Conservation (phyloP, 2,329 filamentous ascomycete genomes). For the Stagonosporopsis tanaceti region DNA sequence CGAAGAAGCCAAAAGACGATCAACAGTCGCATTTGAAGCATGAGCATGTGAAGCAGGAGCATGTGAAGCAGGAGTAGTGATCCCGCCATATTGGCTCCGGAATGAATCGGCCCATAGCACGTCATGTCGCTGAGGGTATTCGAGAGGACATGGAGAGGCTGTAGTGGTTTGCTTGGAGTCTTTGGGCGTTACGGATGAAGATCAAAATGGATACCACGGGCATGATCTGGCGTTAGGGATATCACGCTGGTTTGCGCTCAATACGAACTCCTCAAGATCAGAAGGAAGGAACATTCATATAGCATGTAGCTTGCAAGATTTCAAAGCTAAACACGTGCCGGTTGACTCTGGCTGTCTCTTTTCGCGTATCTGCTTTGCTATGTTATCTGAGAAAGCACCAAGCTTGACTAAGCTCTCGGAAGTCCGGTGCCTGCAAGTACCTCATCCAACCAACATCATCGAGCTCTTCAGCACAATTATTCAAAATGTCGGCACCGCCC, state of each 20-base stretch:
- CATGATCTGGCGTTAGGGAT: conserved; percentile 29
- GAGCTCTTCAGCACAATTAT: not conserved
- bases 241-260: conserved; percentile 9
- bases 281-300: not conserved
- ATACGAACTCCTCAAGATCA: not conserved
- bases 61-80: not conserved
- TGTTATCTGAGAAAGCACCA: not conserved
- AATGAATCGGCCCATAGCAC: not conserved
- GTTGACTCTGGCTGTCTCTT: not conserved
- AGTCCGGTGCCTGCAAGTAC: conserved; percentile 23
- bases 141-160: not conserved
- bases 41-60: not conserved
- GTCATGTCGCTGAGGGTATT: not conserved
- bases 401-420: conserved; percentile 29
- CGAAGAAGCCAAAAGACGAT: not conserved
- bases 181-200: conserved; percentile 29
- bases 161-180: not conserved
- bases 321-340: not conserved
- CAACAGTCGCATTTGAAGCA: not conserved
- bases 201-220: conserved; percentile 28
- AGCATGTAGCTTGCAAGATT: not conserved
- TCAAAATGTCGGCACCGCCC: conserved; percentile 33
- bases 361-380: not conserved
- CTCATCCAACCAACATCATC: conserved; percentile 5
- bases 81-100: not conserved